A percentile compares a stretch with the other conserved stretches of the same genome.
Conservation (phyloP, 2,329 filamentous ascomycete species). For the Fusarium lateritium region DNA sequence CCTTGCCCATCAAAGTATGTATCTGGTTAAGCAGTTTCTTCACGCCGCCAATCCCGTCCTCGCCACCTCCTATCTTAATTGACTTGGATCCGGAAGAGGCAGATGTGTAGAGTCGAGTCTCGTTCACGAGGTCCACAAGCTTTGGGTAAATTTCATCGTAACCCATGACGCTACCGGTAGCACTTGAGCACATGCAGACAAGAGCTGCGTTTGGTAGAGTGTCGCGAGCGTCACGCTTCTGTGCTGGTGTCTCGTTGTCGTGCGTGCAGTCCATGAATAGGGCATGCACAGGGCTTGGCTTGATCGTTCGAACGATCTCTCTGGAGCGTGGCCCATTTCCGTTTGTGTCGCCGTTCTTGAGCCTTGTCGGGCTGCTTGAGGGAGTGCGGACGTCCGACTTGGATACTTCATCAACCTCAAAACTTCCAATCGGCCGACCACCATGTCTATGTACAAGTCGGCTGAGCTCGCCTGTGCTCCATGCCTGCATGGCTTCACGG, state of each 20-base stretch:
- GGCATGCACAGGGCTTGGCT: slow-evolving; percentile 89
- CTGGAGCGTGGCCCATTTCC: slow-evolving; percentile 58
- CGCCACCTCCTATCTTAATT: slow-evolving; percentile 77
- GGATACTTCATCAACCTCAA: slow-evolving; percentile 90
- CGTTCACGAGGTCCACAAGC: slow-evolving; percentile 92
- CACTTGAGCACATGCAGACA: slow-evolving; percentile 95
- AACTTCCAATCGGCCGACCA: slow-evolving; percentile 94
- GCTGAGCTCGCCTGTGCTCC: slow-evolving; percentile 94
- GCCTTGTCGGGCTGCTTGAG: slow-evolving; percentile 51
- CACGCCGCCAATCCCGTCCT: slow-evolving; percentile 88
- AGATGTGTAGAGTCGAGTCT: slow-evolving; percentile 87
- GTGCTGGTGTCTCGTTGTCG: slow-evolving; percentile 95
- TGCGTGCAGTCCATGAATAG: slow-evolving; percentile 99
- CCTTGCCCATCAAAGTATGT: slow-evolving; percentile 94
- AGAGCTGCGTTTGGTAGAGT: slow-evolving; percentile 94
- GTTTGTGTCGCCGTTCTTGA: slow-evolving; percentile 41
- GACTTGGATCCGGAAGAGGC: slow-evolving; percentile 74
- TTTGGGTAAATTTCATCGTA: slow-evolving; percentile 97
- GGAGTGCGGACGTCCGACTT: slow-evolving; percentile 65
- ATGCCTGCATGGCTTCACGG: slow-evolving; percentile 97
- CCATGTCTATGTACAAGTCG: slow-evolving; percentile 93
- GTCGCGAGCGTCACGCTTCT: slow-evolving; percentile 94
- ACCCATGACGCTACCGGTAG: slow-evolving; percentile 96
- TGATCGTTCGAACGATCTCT: slow-evolving; percentile 84
- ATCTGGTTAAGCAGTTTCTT: slow-evolving; percentile 96